Conservation (phyloP, 2,329 filamentous ascomycete genomes). For the Volutella citrinella region DNA sequence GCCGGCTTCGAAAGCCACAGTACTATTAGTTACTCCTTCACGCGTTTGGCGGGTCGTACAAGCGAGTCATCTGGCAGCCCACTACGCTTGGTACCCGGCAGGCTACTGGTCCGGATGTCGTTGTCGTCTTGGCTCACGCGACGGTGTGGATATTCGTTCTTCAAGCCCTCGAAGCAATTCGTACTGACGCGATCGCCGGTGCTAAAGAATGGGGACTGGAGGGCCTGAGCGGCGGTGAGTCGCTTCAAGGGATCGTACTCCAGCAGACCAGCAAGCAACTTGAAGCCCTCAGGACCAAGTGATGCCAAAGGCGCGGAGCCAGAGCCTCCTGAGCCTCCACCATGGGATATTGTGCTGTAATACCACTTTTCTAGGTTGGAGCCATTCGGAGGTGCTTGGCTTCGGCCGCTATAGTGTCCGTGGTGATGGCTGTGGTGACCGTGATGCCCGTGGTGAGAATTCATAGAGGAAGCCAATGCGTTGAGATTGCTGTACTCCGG, state of each 20-base stretch:
- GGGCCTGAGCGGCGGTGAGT: constrained; percentile 79
- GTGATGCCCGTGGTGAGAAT: constrained; percentile 41
- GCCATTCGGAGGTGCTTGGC: constrained; percentile 31
- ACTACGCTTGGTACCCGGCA: constrained; percentile 88
- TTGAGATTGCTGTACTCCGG: constrained; percentile 77
- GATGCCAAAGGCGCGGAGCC: constrained; percentile 46
- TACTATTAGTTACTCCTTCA: constrained; percentile 48
- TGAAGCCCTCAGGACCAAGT: constrained; percentile 74
- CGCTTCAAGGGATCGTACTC: constrained; percentile 92
- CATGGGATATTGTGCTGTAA: constrained; percentile 64
- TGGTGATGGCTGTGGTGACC: constrained; percentile 45
- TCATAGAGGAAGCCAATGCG: constrained; percentile 49
- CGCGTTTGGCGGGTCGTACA: constrained; percentile 58
- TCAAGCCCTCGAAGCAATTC: constrained; percentile 89
- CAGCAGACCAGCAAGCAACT: constrained; percentile 75
- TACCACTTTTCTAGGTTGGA: constrained; percentile 77
- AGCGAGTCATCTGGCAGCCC: constrained; percentile 78
- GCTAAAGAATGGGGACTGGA: constrained; percentile 88
- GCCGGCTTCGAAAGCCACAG: no score
- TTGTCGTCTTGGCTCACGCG: constrained; percentile 94
- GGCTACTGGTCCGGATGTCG: constrained; percentile 84
- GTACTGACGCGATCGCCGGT: constrained; percentile 69
- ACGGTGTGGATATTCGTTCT: constrained; percentile 84
- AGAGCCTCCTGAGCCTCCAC: constrained; percentile 33
- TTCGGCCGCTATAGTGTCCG: constrained; percentile 35